Evolutionary conservation across 1,284 basidiomycete species (phyloP), one percentile per base, ranked within the genome.

Genomic region (Ustilago lituana): DNA sequence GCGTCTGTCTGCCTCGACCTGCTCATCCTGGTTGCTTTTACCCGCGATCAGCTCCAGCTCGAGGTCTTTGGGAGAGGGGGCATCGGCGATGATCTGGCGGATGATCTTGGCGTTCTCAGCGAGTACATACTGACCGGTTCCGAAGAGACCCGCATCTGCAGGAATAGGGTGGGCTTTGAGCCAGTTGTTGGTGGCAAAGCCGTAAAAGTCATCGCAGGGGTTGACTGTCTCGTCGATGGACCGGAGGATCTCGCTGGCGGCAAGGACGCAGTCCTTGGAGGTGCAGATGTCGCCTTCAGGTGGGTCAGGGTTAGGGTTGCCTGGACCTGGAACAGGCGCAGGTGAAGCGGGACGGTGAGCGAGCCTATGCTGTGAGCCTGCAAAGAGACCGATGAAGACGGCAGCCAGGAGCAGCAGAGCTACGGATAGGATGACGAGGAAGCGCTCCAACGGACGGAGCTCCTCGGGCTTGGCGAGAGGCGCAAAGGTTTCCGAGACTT

Each of bases 161-260:
- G 74, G 78, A 29, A 75, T 79, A 20, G 74, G 72, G 40, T 78
- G 80, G 4, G 61, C 17, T 5, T 57, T 66, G 23, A 62, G 73
- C 75, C 74, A 82, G 38, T 81, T 63, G 63, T 78, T 78, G 45
- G 73, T 77, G 15, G 92, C 88, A 83, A 90, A 98, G 66, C 90
- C 87, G 82, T 95, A 97, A 82, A 98, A 98, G 83, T 94, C 90
- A 73, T 97, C 91, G 84, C 95, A 98, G 0, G 95, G 95, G 82
- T 98, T 92, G 70, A 91, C 86, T 4, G 89, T 85, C 12, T 87
- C 86, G 82, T 98, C 94, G 43, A 98, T 84, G 3, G 89, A 88
- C 22, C 89, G 87, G 23, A 98, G 84, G 59, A 98, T 90, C 1
- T 89, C 87, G 3, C 92, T 90, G 4, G 95, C 89, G 12, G 94